Percentiles rank a stretch among this genome's conserved stretches.
Conservation (phyloP, 1,139 yeast species). For the Blastobotrys malaysiensis region DNA sequence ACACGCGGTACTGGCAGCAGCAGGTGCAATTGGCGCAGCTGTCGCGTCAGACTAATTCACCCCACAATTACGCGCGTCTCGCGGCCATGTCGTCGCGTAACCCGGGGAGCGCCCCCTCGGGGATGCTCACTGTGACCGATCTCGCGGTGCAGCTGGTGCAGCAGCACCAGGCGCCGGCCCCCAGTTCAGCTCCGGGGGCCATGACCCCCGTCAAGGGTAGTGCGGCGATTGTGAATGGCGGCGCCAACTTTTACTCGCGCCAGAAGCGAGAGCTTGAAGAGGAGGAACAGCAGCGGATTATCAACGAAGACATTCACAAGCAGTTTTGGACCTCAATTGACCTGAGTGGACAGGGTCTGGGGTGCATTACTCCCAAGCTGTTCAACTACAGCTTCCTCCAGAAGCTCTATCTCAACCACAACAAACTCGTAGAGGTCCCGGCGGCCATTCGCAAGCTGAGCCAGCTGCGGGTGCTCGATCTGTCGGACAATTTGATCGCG, state of each 20-base stretch:
- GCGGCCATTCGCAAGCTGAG: constrained; percentile 61
- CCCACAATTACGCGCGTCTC: constrained; percentile 89
- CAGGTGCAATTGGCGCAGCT: constrained; percentile 76
- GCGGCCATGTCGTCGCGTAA: constrained; percentile 70
- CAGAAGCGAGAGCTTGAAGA: constrained; percentile 63
- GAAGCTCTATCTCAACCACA: constrained; percentile 81
- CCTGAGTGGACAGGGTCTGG: constrained; percentile 81
- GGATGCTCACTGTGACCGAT: constrained; percentile 31
- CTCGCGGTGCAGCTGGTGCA: constrained; percentile 34
- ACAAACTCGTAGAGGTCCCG: constrained; percentile 67
- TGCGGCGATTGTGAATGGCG: constrained; percentile 30
- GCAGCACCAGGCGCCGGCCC: constrained; percentile 20
- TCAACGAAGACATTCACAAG: constrained; percentile 61
- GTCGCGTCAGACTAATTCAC: constrained; percentile 64
- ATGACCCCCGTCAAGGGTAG: constrained; percentile 27
- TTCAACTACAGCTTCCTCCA: constrained; percentile 83
- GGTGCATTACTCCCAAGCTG: constrained; percentile 62
- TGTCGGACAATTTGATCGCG: constrained; percentile 69
- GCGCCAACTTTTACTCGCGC: constrained; percentile 25
- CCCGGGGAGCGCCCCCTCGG: constrained; percentile 13
- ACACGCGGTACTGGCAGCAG: constrained; percentile 75
- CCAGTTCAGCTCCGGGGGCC: constrained; percentile 27
- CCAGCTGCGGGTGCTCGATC: constrained; percentile 76
- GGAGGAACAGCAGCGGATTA: constrained; percentile 69
- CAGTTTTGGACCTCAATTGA: constrained; percentile 96